Evolutionary conservation across 148 eudicot genomes (phyloP), one percentile per base, ranked within the genome.

Genomic region (Chenopodium formosanum): DNA sequence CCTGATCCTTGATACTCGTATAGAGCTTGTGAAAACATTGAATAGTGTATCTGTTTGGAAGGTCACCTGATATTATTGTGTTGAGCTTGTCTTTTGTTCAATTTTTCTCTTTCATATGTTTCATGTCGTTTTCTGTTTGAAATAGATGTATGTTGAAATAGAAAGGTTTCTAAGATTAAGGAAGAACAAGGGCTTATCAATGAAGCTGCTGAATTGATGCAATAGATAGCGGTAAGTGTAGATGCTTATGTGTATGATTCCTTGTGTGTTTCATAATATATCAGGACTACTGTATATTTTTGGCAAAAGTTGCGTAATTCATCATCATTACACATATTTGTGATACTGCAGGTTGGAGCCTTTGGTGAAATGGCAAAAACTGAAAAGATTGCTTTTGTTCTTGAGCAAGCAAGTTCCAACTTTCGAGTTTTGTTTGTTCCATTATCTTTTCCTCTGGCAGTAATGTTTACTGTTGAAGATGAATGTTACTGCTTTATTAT

Each of bases 331-430:
- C 70, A 56, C 12, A 9, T 48, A 20, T 27, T 44, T 44, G 72
- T 69, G 72, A 77, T 32, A 31, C 32, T 80, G 71, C 89, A 95
- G 99, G 99, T 95, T 62, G 97, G 91, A 86, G 92, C 97, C 53
- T 95, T 95, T 84, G 97, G 97, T 31, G 94, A 97, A 14, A 95
- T 95, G 97, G 99, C 99, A 65, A 93, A 95, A 90, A 95, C 97
- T 58, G 97, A 95, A 83, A 95, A 93, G 78, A 91, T 92, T 76
- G 94, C 97, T 34, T 95, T 95, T 82, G 92, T 95, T 85, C 97
- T 95, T 76, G 99, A 92, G 76, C 99, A 95, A 88, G 99, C 93
- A 88, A 65, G 92, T 68, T 48, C 27, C 7, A 23, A 52, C 81
- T 40, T 69, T 60, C 62, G 44, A 58, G 1, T 29, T 6, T 78